Conservation (phyloP, 1,284 basidiomycete genomes). For the Stygiomarasmius scandens region DNA sequence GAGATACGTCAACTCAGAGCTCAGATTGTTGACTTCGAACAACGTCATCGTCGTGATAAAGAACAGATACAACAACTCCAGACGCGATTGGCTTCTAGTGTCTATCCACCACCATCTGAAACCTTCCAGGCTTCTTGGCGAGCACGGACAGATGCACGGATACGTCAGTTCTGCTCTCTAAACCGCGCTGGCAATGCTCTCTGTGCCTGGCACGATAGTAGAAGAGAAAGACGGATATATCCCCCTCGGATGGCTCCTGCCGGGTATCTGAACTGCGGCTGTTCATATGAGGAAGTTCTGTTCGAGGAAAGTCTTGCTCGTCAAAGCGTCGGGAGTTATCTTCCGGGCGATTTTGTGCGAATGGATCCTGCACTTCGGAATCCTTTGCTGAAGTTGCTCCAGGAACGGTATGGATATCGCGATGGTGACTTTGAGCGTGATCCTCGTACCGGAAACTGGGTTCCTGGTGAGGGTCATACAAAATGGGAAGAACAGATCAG, state of each 20-base stretch:
- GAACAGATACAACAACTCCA: constrained; percentile 46
- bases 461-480: constrained; percentile 60
- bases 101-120: constrained; percentile 42
- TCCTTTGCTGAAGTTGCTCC: constrained; percentile 69
- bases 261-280: constrained; percentile 80
- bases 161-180: constrained; percentile 72
- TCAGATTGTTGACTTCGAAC: constrained; percentile 18
- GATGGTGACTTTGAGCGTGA: constrained; percentile 83
- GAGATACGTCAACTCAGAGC: constrained; percentile 18
- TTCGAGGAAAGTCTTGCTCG: constrained; percentile 82
- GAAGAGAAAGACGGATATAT: constrained; percentile 73
- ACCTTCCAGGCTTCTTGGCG: constrained; percentile 65
- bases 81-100: constrained; percentile 30
- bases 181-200: constrained; percentile 84
- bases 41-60: constrained; percentile 15
- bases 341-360: constrained; percentile 79
- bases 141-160: constrained; percentile 68
- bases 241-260: constrained; percentile 80
- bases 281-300: constrained; percentile 77
- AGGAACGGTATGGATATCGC: constrained; percentile 73
- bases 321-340: constrained; percentile 77
- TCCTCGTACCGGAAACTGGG: constrained; percentile 61
- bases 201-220: constrained; percentile 85
- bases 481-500: constrained; percentile 63
- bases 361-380: constrained; percentile 85